Evolutionary conservation across 257 asterid genomes (phyloP).

Genomic region (Cynanchum wilfordii): DNA sequence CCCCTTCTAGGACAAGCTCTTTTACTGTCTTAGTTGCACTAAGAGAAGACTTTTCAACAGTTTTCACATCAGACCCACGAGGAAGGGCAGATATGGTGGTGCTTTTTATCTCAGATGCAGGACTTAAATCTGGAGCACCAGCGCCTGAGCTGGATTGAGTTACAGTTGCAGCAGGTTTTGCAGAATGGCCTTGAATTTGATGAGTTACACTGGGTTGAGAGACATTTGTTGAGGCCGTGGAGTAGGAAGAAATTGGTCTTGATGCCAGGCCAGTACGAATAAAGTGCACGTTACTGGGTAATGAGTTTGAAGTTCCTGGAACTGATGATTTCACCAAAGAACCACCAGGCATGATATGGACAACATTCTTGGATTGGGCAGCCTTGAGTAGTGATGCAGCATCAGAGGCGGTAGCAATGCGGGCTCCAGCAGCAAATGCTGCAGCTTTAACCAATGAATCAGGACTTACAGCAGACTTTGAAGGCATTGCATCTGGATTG

Average conservation of each 20-base stretch:
- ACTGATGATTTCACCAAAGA: slow-evolving; percentile 41
- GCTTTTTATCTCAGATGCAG: slow-evolving; percentile 21
- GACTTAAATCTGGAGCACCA: slow-evolving; percentile 19
- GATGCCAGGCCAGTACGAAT: slow-evolving; percentile 55
- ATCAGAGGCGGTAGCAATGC: slow-evolving; percentile 58
- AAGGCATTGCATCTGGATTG: neutral
- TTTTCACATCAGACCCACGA: slow-evolving; percentile 19
- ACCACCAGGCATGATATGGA: slow-evolving; percentile 55
- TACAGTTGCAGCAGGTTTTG: slow-evolving; percentile 31
- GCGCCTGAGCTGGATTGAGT: slow-evolving; percentile 24
- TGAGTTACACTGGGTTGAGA: slow-evolving; percentile 32
- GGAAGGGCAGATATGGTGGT: slow-evolving; percentile 16
- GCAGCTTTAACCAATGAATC: slow-evolving; percentile 75
- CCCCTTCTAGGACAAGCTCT: slow-evolving; percentile 24
- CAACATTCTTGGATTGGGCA: slow-evolving; percentile 54
- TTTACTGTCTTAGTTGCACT: slow-evolving; percentile 20
- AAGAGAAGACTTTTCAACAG: slow-evolving; percentile 20
- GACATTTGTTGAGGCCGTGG: slow-evolving; percentile 34
- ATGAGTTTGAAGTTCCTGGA: slow-evolving; percentile 39
- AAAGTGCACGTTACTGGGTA: slow-evolving; percentile 81
- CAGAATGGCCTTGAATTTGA: slow-evolving; percentile 27
- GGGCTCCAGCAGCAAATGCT: slow-evolving; percentile 85
- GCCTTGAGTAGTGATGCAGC: slow-evolving; percentile 60
- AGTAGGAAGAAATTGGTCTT: slow-evolving; percentile 39
- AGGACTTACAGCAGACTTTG: slow-evolving; percentile 31